These are phyloP conservation scores for Hordeum marinum DNA, from an alignment of 176 grass and related monocot genomes.

Conservation along the genomic window DNA sequence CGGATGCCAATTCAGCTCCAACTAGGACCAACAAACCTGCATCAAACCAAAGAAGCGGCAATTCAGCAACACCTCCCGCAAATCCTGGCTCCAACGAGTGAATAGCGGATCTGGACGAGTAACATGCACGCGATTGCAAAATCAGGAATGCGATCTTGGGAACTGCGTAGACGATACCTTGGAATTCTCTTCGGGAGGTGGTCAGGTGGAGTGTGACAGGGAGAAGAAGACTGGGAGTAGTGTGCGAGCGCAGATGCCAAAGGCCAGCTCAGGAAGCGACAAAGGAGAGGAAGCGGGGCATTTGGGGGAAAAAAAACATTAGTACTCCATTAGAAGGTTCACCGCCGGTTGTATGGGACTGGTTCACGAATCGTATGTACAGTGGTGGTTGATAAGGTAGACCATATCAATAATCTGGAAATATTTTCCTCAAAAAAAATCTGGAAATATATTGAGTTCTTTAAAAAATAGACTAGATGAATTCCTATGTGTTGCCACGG, in stretches of 20 bases:
- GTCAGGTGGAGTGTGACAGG: conserved; percentile 9
- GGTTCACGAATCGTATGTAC: too few relatives aligned
- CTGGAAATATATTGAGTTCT: too few relatives aligned
- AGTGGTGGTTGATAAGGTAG: too few relatives aligned
- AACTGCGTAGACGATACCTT: conserved; percentile 4
- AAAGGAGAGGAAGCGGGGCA: neutral
- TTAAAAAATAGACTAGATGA: too few relatives aligned
- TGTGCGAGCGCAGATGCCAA: neutral
- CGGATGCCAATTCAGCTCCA: conserved; percentile 5
- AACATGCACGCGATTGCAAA: neutral
- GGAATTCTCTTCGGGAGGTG: conserved; percentile 5
- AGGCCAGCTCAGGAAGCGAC: conserved; percentile 9
- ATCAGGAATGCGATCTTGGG: conserved; percentile 23
- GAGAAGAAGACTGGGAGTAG: neutral
- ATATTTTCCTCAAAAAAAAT: too few relatives aligned
- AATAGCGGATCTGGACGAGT: conserved; percentile 33
- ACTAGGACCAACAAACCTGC: conserved; percentile 23
- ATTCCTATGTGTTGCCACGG: too few relatives aligned
- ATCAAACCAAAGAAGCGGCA: conserved; percentile 13
- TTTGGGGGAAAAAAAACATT: neutral
- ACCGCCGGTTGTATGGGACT: too few relatives aligned
- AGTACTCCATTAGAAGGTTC: too few relatives aligned
- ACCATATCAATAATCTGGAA: too few relatives aligned
- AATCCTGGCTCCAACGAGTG: neutral
- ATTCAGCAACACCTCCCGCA: conserved; percentile 32